These are phyloP conservation scores for Staphylotrichum tortipilum DNA, from an alignment of 495 filamentous ascomycete species.

Conservation along the genomic window DNA sequence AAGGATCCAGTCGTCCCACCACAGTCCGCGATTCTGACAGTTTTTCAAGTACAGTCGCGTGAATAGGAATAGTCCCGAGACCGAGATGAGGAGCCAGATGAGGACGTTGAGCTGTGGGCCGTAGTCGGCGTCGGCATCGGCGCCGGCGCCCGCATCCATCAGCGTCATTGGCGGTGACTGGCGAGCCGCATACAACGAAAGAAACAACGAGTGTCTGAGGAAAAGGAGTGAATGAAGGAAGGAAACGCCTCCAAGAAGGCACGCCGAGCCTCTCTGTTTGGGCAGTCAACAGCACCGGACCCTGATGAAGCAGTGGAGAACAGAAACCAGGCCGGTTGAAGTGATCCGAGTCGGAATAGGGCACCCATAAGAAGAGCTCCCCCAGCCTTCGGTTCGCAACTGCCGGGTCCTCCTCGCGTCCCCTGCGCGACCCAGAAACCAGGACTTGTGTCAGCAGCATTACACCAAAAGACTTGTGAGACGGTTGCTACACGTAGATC, in stretches of 20 bases:
- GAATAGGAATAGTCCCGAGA: constrained; percentile 21
- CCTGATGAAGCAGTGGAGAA: background rate
- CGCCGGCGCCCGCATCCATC: background rate
- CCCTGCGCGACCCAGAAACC: background rate
- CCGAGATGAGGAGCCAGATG: constrained; percentile 19
- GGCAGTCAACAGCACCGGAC: background rate
- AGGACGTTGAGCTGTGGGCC: constrained; percentile 20
- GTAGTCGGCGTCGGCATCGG: background rate
- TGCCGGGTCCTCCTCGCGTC: too few relatives aligned
- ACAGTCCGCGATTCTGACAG: constrained; percentile 22
- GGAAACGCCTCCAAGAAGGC: background rate
- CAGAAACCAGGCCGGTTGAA: background rate
- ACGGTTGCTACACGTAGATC: background rate
- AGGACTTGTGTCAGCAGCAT: background rate
- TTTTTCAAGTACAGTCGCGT: constrained; percentile 23
- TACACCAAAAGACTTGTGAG: background rate
- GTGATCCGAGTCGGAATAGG: background rate
- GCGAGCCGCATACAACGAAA: background rate
- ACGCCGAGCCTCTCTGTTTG: too few relatives aligned
- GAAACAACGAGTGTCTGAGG: background rate
- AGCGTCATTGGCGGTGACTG: background rate
- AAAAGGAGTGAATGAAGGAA: background rate
- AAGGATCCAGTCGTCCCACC: constrained; percentile 27
- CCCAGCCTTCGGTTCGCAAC: background rate
- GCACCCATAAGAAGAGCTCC: background rate